Percentiles rank a stretch among this genome's conserved stretches.
phyloP scores from a whole-genome alignment of 345 rosid species.

The Laguncularia racemosa region DNA sequence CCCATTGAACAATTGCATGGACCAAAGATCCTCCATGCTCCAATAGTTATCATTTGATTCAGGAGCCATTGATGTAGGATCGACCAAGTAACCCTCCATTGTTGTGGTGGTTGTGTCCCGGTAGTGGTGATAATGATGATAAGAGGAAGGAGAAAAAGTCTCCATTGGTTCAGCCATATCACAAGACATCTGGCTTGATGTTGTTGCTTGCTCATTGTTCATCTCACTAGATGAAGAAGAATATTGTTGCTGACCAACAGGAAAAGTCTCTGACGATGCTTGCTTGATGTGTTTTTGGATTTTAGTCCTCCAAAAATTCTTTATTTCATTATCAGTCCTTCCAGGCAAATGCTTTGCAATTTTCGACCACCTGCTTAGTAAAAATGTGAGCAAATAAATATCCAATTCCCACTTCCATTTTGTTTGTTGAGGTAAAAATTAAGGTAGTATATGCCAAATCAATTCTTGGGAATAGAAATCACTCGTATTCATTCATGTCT shows the following conservation, averaged over 20 bases:
- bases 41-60: conserved; percentile 57
- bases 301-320: conserved; percentile 94
- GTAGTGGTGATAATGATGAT: neutral
- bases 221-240: conserved; percentile 22
- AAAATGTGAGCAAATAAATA: too few species aligned
- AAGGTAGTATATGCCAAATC: too few species aligned
- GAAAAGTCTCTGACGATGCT: conserved; percentile 19
- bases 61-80: conserved; percentile 3
- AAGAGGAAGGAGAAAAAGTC: conserved; percentile 35
- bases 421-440: too few species aligned
- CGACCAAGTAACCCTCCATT: conserved; percentile 8
- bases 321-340: conserved; percentile 96
- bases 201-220: conserved; percentile 10
- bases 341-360: conserved; percentile 97
- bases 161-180: conserved; percentile 33
- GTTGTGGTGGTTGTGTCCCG: conserved; percentile 13
- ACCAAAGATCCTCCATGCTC: conserved; percentile 86
- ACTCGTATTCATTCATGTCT: too few species aligned
- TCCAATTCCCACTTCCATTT: too few species aligned
- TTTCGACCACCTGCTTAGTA: conserved; percentile 25
- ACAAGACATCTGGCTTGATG: conserved; percentile 34
- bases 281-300: conserved; percentile 87
- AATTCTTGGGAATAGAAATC: too few species aligned
- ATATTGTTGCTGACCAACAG: conserved; percentile 34
- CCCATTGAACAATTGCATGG: conserved; percentile 53